phyloP scores from a whole-genome alignment of 345 rosid species.

The Gossypium turneri region DNA sequence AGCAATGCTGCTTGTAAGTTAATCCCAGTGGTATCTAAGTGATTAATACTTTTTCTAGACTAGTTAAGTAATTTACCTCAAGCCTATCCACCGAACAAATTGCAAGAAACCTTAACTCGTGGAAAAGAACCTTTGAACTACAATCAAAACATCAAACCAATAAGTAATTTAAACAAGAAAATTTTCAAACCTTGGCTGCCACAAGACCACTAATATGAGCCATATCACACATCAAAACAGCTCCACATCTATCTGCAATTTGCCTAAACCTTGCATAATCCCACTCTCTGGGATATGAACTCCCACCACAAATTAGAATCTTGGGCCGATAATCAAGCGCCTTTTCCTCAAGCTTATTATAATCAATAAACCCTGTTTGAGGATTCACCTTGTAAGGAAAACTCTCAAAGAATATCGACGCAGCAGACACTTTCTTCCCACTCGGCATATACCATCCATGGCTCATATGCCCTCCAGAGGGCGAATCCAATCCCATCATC shows the following conservation, averaged over 20 bases:
- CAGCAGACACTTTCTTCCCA: slow-evolving; percentile 88
- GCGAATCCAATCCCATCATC: slow-evolving; percentile 94
- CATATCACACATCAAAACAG: slow-evolving; percentile 96
- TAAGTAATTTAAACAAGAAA: background rate
- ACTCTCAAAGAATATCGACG: slow-evolving; percentile 85
- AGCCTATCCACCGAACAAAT: no score
- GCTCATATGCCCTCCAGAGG: slow-evolving; percentile 93
- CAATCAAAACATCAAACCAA: background rate
- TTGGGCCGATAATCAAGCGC: slow-evolving; percentile 87
- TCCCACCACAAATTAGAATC: slow-evolving; percentile 95
- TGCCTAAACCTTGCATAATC: slow-evolving; percentile 84
- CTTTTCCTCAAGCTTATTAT: slow-evolving; percentile 88
- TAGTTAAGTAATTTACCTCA: background rate
- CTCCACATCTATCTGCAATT: slow-evolving; percentile 86
- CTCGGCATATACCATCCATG: slow-evolving; percentile 81
- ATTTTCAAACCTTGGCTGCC: slow-evolving; percentile 71
- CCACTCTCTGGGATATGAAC: slow-evolving; percentile 96
- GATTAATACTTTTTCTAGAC: background rate
- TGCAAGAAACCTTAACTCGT: background rate
- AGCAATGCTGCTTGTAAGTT: background rate
- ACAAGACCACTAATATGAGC: slow-evolving; percentile 94
- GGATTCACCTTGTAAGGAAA: slow-evolving; percentile 89
- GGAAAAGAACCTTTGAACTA: background rate
- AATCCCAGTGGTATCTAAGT: background rate
- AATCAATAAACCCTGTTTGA: slow-evolving; percentile 75